Conservation (phyloP, 73 alveolate species). For the Halteria grandinella region DNA sequence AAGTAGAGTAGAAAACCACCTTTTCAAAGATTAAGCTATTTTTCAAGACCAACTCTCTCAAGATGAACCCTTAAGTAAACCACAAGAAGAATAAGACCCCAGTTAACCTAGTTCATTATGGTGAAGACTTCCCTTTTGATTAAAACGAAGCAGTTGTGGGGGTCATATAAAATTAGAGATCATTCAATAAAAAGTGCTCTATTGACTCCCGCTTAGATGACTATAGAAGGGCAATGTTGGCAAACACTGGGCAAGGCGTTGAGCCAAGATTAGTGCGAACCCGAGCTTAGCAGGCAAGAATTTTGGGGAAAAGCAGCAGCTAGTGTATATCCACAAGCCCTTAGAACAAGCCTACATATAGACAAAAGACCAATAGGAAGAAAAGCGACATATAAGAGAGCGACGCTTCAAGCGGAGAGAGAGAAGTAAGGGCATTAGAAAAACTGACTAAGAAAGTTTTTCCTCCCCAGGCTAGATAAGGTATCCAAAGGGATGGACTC, state of each 20-base stretch:
- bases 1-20: slow-evolving; percentile 10
- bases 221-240: background rate
- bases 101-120: background rate
- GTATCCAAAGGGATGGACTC: too few relatives aligned
- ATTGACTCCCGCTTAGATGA: background rate
- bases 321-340: too few relatives aligned
- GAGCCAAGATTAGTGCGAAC: background rate
- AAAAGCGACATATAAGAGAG: background rate
- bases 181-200: slow-evolving; percentile 11
- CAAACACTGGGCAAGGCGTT: background rate
- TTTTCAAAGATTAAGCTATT: slow-evolving; percentile 35
- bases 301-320: too few relatives aligned
- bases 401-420: background rate
- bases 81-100: background rate
- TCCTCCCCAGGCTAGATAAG: too few relatives aligned
- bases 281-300: too few relatives aligned
- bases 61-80: slow-evolving; percentile 7
- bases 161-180: background rate
- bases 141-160: background rate
- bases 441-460: background rate
- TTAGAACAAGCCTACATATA: too few relatives aligned
- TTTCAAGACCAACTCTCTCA: background rate
- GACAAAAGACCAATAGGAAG: background rate
- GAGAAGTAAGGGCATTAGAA: background rate
- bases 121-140: background rate